Evolutionary conservation across 2,329 filamentous ascomycete species (phyloP), one percentile per base, ranked within the genome.

Genomic region (Nectriaceae sp.): DNA sequence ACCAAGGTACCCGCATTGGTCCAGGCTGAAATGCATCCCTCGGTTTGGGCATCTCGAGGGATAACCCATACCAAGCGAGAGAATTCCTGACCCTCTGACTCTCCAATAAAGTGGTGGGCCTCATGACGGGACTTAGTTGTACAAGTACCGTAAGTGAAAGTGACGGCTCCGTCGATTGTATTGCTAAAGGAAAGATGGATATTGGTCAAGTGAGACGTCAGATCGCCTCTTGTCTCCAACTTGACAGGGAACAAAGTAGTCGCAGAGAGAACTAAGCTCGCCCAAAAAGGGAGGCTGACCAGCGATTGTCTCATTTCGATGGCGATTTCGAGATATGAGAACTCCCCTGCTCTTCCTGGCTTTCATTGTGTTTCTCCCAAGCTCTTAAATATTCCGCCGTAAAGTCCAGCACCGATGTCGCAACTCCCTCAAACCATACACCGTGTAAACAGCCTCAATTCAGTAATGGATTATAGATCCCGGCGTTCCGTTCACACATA

Each of bases 1-100:
- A 70, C 54, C 4, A 70, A 60, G 2, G 44, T 43, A 4, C 65
- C 67, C 2, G 55, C 18, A 1, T 56, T 50, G 35, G 59, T 56
- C 70, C 69, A 75, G 3, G 72, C 72, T 3, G 71, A 72, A 35
- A 75, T 65, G 53, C 72, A 75, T 8, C 69, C 69, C 10, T 64
- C 65, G 4, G 65, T 63, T 64, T 66, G 29, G 5, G 50, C 37
- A 22, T 53, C 43, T n/a, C 44, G 31, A 20, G 50, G 47, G 21
- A 53, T 50, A 10, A 42, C 20, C 46, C 50, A 53, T 3, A 43
- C 46, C 5, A 53, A 46, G 8, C 50, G 40, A 3, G 40, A 42
- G 19, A 21, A 5, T 13, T 47, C 36, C 13, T 21, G n/a, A 15
- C 13, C 5, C 5, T 16, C 20, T 4, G 35, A 38, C 21, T 31